Evolutionary conservation across 768 basidiomycete genomes (phyloP).

Genomic region (Boletales sp.): DNA sequence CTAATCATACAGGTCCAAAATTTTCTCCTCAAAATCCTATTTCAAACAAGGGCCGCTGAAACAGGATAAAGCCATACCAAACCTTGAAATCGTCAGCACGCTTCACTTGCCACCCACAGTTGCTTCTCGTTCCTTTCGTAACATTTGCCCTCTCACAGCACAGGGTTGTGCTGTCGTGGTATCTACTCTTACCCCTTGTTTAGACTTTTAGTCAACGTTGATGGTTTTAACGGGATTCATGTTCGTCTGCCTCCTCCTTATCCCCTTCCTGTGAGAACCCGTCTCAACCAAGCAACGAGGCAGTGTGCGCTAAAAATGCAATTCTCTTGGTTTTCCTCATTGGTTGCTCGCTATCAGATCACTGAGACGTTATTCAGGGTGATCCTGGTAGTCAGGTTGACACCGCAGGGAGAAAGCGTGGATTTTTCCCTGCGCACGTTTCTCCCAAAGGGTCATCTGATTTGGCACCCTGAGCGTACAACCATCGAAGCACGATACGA

Average conservation of each 20-base stretch:
- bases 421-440: slow-evolving; percentile 8
- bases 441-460: slow-evolving; percentile 6
- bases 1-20: slow-evolving; percentile 13
- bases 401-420: slow-evolving; percentile 19
- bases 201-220: slow-evolving; percentile 23
- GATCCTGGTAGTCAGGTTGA: slow-evolving; percentile 12
- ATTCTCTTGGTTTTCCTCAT: slow-evolving; percentile 20
- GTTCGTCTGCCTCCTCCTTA: slow-evolving; percentile 9
- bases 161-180: slow-evolving; percentile 11
- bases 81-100: no score
- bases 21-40: neutral
- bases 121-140: slow-evolving; percentile 8
- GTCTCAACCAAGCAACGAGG: slow-evolving; percentile 9
- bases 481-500: neutral
- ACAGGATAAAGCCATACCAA: neutral
- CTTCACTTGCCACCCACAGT: slow-evolving; percentile 7
- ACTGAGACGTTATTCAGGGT: slow-evolving; percentile 1
- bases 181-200: slow-evolving; percentile 11
- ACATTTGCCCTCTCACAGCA: neutral
- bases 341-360: slow-evolving; percentile 2
- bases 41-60: slow-evolving; percentile 11
- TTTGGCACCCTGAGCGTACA: neutral
- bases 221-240: slow-evolving; percentile 8
- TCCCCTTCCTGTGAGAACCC: slow-evolving; percentile 18
- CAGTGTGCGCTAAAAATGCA: slow-evolving; percentile 25